Evolutionary conservation across 2,329 filamentous ascomycete species (phyloP).

Genomic region (Fonsecaea erecta): DNA sequence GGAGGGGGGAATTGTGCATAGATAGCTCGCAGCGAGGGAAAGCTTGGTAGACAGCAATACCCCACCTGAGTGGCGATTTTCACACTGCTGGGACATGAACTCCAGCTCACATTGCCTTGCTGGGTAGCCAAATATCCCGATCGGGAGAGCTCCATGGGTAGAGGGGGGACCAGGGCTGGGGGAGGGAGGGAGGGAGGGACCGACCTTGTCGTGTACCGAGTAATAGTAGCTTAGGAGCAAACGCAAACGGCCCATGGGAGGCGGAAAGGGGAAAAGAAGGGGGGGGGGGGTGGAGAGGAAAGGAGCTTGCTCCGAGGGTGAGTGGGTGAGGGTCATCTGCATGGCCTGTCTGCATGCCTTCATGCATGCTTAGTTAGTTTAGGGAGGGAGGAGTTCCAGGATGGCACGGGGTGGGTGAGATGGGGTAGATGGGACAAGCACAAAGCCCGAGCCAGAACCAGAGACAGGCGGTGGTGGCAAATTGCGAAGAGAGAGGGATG

Average conservation of each 20-base stretch:
- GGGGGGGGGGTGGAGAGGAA: too few species aligned
- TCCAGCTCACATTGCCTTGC: slow-evolving; percentile 9
- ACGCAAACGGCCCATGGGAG: neutral
- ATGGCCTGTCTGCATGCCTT: neutral
- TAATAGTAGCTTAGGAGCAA: neutral
- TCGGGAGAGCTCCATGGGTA: slow-evolving; percentile 15
- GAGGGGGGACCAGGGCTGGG: neutral
- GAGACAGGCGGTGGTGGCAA: slow-evolving; percentile 13
- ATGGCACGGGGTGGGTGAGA: slow-evolving; percentile 12
- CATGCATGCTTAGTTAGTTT: neutral
- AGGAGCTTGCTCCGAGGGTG: too few species aligned
- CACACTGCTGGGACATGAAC: slow-evolving; percentile 26
- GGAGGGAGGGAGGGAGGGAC: too few species aligned
- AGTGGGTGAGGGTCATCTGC: too few species aligned
- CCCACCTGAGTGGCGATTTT: slow-evolving; percentile 33
- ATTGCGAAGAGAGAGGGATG: slow-evolving; percentile 19
- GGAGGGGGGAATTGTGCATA: too few species aligned
- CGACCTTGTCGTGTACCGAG: too few species aligned
- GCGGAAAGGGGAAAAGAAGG: neutral
- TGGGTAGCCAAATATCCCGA: slow-evolving; percentile 24
- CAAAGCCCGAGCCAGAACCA: neutral
- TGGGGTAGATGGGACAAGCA: neutral
- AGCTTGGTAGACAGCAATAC: neutral
- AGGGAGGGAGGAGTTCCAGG: neutral
- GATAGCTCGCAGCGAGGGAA: neutral